Evolutionary conservation across 768 basidiomycete genomes (phyloP), one percentile per base, ranked within the genome.

Genomic region (Pisolithus marmoratus): DNA sequence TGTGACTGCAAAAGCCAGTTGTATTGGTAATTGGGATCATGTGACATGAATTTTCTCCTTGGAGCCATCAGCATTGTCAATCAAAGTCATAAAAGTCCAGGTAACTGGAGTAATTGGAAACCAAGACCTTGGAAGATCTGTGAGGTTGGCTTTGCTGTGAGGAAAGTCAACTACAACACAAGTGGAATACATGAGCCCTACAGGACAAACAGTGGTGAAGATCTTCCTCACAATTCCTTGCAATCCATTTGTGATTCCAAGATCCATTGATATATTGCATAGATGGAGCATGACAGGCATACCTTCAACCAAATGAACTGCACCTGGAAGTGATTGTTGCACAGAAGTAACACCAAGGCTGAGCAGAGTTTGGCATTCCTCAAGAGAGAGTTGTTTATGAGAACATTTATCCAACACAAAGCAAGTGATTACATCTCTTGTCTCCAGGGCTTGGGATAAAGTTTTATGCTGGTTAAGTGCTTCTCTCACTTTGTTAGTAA

Each of bases 1-100:
- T 0, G 69, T 70, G 0, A 68, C 48, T 2, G 67, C 61, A 58
- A 67, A 71, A 0, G 55, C 67, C 0, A 63, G 66, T 27, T 70
- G 57, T 20, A 67, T 58, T 0, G 58, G 60, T 0, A 65, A 26
- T 41, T 70, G 68, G 36, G 51, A 53, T 1, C 37, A 6, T 3
- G 26, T 31, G 5, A 58, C 12, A 19, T 15, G 1, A 2, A 52
- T 1, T 5, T 52, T 57, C 11, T 34, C 19, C 7, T 50, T 12
- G 5, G n/a, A 19, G 8, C 46, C 5, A n/a, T n/a, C n/a, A n/a
- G n/a, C n/a, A n/a, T n/a, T n/a, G n/a, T n/a, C n/a, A n/a, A n/a
- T n/a, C n/a, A n/a, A n/a, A n/a, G 47, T 51, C 1, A 41, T 48
- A 8, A 58, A 56, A 2, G 11, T 31, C 52, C 55, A 66, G 0